Evolutionary conservation across 1,139 yeast species (phyloP).

Genomic region (Trichomonascaceae sp.): DNA sequence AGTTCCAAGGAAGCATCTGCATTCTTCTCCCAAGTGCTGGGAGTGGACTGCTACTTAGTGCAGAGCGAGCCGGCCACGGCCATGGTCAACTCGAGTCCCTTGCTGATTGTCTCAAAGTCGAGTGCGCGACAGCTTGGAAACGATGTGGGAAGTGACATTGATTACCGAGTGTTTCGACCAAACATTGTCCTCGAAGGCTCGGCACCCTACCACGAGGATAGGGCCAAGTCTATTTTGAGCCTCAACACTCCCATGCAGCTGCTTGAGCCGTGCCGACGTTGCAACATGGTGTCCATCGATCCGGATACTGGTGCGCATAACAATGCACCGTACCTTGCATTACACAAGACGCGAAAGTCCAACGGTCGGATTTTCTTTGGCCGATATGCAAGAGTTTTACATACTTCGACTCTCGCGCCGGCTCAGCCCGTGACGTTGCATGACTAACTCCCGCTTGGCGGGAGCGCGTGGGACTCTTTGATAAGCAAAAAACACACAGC

Average conservation of each 20-base stretch:
- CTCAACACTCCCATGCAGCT: constrained; percentile 4
- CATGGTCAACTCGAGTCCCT: constrained; percentile 28
- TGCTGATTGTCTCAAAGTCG: constrained; percentile 23
- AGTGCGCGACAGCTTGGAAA: constrained; percentile 15
- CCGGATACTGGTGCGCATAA: constrained; percentile 25
- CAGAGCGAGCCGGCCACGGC: constrained; percentile 1
- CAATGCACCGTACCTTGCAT: constrained; percentile 23
- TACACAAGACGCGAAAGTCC: constrained; percentile 16
- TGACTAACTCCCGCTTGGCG: no score
- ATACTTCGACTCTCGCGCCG: no score
- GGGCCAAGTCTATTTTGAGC: background rate
- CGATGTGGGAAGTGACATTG: constrained; percentile 7
- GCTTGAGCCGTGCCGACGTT: constrained; percentile 27
- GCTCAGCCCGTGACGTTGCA: no score
- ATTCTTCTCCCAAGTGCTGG: constrained; percentile 22
- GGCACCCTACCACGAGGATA: constrained; percentile 26
- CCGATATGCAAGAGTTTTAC: background rate
- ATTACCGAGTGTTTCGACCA: constrained; percentile 25
- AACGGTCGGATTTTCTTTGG: constrained; percentile 1
- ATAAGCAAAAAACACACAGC: no score
- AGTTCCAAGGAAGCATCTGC: constrained; percentile 7
- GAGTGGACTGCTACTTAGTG: constrained; percentile 26
- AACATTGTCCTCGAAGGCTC: constrained; percentile 23
- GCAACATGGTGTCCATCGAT: constrained; percentile 31
- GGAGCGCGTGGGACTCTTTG: no score